Evolutionary conservation across 1,284 basidiomycete genomes (phyloP).

Genomic region (Amylostereum areolatum): DNA sequence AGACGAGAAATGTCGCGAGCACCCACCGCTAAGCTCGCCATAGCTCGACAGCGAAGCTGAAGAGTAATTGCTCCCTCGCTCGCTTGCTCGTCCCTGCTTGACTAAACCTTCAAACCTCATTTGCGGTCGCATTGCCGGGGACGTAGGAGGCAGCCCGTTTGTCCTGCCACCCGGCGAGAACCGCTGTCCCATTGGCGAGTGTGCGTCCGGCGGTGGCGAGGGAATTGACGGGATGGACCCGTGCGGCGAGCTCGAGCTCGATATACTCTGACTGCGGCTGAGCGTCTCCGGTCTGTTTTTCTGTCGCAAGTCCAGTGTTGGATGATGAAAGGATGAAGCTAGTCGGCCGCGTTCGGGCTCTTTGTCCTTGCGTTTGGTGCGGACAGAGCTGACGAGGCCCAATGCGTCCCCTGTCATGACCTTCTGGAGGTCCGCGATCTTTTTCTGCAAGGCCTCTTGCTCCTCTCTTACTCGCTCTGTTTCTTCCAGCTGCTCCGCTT

Average conservation of each 20-base stretch:
- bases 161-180: conserved; percentile 47
- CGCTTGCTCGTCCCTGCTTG: conserved; percentile 32
- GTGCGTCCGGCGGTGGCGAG: conserved; percentile 52
- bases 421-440: conserved; percentile 57
- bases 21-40: conserved; percentile 74
- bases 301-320: conserved; percentile 17
- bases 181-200: conserved; percentile 45
- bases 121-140: conserved; percentile 42
- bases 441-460: conserved; percentile 56
- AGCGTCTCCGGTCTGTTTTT: not conserved
- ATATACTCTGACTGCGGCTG: conserved; percentile 57
- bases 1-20: not conserved
- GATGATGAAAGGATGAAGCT: conserved; percentile 26
- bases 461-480: conserved; percentile 60
- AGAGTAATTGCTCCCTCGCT: conserved; percentile 56
- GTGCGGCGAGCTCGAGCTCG: conserved; percentile 62
- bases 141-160: conserved; percentile 52
- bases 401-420: conserved; percentile 68
- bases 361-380: conserved; percentile 26
- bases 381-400: conserved; percentile 57
- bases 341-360: conserved; percentile 40
- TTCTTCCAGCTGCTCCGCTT: conserved; percentile 56
- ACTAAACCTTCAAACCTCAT: conserved; percentile 22
- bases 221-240: conserved; percentile 76
- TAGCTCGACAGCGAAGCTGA: conserved; percentile 62